A percentile compares a stretch with the other conserved stretches of the same genome.
Conservation (phyloP, 345 rosid genomes). For the Salix koriyanagi region DNA sequence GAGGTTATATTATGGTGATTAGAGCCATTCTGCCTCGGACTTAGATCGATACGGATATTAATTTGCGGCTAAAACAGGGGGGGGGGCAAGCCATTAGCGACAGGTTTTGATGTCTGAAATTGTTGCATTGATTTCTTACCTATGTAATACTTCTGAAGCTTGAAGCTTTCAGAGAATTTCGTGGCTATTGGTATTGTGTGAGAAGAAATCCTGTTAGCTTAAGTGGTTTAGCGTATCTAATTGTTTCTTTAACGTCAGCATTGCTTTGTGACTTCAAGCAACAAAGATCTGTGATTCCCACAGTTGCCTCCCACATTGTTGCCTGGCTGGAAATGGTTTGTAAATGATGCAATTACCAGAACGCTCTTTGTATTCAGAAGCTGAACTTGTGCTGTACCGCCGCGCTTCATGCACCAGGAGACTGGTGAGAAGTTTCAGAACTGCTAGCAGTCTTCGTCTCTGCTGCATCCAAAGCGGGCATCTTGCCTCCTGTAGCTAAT, state of each 20-base stretch:
- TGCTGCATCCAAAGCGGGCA: not conserved
- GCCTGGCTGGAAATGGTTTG: not conserved
- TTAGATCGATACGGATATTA: too few relatives aligned
- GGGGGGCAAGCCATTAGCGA: too few relatives aligned
- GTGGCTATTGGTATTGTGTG: too few relatives aligned
- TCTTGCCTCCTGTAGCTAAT: not conserved
- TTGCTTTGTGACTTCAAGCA: not conserved
- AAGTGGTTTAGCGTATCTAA: too few relatives aligned
- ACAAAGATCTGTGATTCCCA: not conserved
- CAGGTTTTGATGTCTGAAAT: too few relatives aligned
- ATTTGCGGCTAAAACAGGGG: too few relatives aligned
- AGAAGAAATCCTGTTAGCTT: too few relatives aligned
- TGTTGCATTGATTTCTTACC: too few relatives aligned
- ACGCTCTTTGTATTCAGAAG: not conserved
- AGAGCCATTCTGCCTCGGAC: too few relatives aligned
- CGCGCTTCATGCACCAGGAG: not conserved
- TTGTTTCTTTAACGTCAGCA: not conserved
- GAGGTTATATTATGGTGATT: not conserved
- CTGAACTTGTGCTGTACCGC: not conserved
- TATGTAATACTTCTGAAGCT: too few relatives aligned
- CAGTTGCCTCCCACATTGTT: slow-evolving; percentile 2
- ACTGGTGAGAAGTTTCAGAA: not conserved
- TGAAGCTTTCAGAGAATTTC: too few relatives aligned
- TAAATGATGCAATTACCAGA: not conserved
- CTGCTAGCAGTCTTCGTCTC: not conserved